phyloP scores from a whole-genome alignment of 345 rosid genomes.

The Dipteronia dyeriana region DNA sequence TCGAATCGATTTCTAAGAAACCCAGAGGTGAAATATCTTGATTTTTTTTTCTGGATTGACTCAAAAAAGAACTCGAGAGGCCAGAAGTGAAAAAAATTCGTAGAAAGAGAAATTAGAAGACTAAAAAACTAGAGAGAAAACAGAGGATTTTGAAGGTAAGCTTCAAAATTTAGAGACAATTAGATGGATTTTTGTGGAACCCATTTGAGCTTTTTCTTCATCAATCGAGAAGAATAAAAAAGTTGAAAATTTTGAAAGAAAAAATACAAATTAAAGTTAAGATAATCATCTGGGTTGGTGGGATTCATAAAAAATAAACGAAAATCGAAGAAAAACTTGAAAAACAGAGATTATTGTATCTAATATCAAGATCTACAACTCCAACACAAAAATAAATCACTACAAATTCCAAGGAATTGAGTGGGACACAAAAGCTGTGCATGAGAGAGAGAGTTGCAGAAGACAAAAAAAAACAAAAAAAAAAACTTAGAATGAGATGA shows the following conservation, averaged over 20 bases:
- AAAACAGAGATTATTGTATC: slow-evolving; percentile 8
- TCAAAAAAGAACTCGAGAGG: background rate
- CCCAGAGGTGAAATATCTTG: slow-evolving; percentile 2
- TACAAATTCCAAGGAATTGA: background rate
- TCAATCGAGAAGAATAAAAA: background rate
- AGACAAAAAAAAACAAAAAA: background rate
- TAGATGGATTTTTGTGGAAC: background rate
- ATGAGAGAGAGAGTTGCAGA: background rate
- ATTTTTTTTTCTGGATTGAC: background rate
- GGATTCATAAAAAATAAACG: background rate
- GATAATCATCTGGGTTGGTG: background rate
- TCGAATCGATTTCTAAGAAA: background rate
- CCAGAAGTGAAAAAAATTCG: background rate
- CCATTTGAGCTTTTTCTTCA: background rate
- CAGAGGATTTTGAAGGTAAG: background rate
- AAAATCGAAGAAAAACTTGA: background rate
- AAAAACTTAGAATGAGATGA: background rate
- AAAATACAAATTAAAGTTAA: background rate
- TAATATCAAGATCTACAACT: slow-evolving; percentile 21
- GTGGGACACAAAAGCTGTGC: background rate
- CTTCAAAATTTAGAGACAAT: background rate
- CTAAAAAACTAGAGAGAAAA: slow-evolving; percentile 2
- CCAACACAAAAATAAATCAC: background rate
- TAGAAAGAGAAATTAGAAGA: background rate
- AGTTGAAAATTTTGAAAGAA: background rate